phyloP scores from a whole-genome alignment of 202 grass and related monocot species.

The Carex arenaria region DNA sequence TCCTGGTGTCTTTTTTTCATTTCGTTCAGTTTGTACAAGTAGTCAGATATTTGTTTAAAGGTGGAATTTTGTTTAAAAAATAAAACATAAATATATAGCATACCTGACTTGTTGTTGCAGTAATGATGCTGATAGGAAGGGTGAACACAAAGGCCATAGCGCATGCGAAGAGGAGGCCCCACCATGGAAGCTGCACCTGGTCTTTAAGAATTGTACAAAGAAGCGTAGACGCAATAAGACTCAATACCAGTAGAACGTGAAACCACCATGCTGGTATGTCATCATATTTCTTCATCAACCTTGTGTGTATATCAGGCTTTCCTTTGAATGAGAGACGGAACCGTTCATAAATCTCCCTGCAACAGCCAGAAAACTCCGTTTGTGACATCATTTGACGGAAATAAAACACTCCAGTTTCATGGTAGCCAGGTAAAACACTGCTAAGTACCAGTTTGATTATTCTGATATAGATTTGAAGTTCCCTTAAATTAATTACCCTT shows the following conservation, averaged over 20 bases:
- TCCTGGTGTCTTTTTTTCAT: constrained; percentile 56
- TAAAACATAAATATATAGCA: neutral
- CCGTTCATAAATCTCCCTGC: constrained; percentile 69
- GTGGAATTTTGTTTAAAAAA: neutral
- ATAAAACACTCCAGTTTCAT: neutral
- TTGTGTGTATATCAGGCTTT: constrained; percentile 76
- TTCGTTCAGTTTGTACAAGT: neutral
- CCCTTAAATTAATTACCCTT: neutral
- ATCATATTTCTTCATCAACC: constrained; percentile 66
- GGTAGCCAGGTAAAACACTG: neutral
- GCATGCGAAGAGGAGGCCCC: constrained; percentile 73
- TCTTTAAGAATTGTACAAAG: constrained; percentile 67
- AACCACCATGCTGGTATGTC: constrained; percentile 94
- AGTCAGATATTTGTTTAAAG: neutral
- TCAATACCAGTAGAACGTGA: constrained; percentile 38
- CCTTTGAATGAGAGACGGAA: constrained; percentile 44
- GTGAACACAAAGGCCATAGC: constrained; percentile 81
- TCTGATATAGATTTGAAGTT: neutral
- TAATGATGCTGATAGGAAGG: constrained; percentile 82
- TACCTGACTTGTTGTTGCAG: constrained; percentile 85
- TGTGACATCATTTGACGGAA: neutral
- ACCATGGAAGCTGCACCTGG: constrained; percentile 75
- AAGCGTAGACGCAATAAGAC: constrained; percentile 38
- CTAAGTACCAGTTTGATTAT: neutral
- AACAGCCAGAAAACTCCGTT: neutral